Evolutionary conservation across 2,329 filamentous ascomycete genomes (phyloP).

Genomic region (Arthrobotrys sphaeroides): DNA sequence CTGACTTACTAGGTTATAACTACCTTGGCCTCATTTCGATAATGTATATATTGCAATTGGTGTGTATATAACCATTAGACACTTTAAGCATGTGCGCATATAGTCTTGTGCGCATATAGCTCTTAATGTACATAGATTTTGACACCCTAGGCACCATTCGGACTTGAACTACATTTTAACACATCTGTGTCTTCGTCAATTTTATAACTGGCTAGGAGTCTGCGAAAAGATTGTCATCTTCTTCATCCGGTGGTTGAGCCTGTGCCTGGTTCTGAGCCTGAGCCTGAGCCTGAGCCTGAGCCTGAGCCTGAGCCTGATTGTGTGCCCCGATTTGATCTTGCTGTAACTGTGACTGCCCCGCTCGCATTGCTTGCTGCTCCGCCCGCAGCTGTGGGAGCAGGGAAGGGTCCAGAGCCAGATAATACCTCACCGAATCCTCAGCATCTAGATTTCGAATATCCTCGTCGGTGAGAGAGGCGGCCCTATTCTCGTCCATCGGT

Average conservation of each 20-base stretch:
- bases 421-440: not conserved
- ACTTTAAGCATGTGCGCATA: too few species aligned
- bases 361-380: not conserved
- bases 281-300: not conserved
- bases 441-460: not conserved
- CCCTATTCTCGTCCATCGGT: not conserved
- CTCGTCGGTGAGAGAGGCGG: not conserved
- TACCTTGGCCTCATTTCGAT: not conserved
- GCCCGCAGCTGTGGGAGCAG: not conserved
- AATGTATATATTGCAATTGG: not conserved
- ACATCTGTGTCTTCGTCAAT: too few species aligned
- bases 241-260: not conserved
- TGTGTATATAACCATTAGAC: not conserved
- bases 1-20: too few species aligned
- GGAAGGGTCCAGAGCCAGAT: slow-evolving; percentile 1
- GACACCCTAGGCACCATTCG: not conserved
- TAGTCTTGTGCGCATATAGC: too few species aligned
- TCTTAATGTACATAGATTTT: not conserved
- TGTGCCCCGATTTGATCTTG: not conserved
- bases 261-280: not conserved
- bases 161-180: too few species aligned
- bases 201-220: not conserved
- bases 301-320: not conserved
- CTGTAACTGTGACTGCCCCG: not conserved
- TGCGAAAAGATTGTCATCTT: not conserved